These are phyloP conservation scores for Neurospora sp. DNA, from an alignment of 495 filamentous ascomycete genomes.

Conservation along the genomic window DNA sequence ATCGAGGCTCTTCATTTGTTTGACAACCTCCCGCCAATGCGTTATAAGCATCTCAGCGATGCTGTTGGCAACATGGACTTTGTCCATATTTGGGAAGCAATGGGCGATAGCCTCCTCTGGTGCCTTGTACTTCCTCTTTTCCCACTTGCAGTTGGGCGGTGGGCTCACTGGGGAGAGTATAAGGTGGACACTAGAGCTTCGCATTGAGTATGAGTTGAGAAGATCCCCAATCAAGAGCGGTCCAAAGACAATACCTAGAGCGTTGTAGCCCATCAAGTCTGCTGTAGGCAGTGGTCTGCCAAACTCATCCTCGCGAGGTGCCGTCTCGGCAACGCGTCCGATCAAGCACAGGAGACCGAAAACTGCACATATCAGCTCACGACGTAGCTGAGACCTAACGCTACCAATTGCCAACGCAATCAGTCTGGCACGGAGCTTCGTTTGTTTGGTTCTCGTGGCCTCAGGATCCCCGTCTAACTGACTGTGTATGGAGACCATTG, in stretches of 20 bases:
- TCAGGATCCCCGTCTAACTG: conserved; percentile 42
- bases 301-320: conserved; percentile 35
- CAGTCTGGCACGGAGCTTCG: conserved; percentile 45
- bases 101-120: conserved; percentile 7
- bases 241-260: conserved; percentile 54
- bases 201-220: conserved; percentile 34
- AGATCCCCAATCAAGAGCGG: conserved; percentile 52
- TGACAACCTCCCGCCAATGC: conserved; percentile 49
- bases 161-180: conserved; percentile 24
- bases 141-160: conserved; percentile 25
- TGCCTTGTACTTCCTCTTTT: conserved; percentile 16
- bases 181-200: conserved; percentile 23
- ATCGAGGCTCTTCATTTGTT: conserved; percentile 36
- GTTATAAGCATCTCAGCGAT: conserved; percentile 50
- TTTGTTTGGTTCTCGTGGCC: conserved; percentile 36
- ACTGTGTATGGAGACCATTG: conserved; percentile 50
- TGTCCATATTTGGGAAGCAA: conserved; percentile 22
- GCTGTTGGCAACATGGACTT: conserved; percentile 39
- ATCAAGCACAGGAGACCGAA: conserved; percentile 52
- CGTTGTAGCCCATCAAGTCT: conserved; percentile 50
- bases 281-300: conserved; percentile 36
- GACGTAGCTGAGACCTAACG: conserved; percentile 44
- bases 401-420: conserved; percentile 53
- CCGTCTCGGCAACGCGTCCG: conserved; percentile 39
- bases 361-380: conserved; percentile 54